Conservation (phyloP, 2,329 filamentous ascomycete species). For the Diplodia intermedia region DNA sequence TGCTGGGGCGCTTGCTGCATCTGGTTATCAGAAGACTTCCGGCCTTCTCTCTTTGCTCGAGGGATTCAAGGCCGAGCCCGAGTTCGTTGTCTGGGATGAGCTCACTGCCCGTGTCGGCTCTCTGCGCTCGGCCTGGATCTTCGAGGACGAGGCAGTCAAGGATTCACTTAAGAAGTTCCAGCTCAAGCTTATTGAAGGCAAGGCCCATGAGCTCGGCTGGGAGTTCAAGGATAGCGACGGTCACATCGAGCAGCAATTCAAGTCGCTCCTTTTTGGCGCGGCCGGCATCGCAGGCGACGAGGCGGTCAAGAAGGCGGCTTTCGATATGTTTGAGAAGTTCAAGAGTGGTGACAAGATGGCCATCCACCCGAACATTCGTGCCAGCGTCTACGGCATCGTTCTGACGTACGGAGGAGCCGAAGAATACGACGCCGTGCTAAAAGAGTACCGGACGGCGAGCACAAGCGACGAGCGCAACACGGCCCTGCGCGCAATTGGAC, state of each 20-base stretch:
- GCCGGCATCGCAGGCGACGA: constrained; percentile 84
- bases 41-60: constrained; percentile 85
- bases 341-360: constrained; percentile 78
- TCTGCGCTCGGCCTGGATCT: constrained; percentile 87
- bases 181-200: constrained; percentile 75
- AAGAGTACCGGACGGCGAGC: constrained; percentile 75
- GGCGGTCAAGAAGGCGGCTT: constrained; percentile 76
- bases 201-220: constrained; percentile 90
- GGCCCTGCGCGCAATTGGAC: constrained; percentile 81
- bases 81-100: constrained; percentile 96
- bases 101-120: constrained; percentile 78
- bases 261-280: constrained; percentile 84
- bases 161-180: constrained; percentile 85
- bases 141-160: constrained; percentile 76
- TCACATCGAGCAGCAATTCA: constrained; percentile 93
- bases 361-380: constrained; percentile 89
- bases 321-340: constrained; percentile 90
- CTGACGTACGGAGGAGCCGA: constrained; percentile 83
- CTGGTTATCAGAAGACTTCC: constrained; percentile 92
- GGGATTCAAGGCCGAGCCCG: constrained; percentile 78
- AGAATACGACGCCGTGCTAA: constrained; percentile 81
- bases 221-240: constrained; percentile 82
- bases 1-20: constrained; percentile 85
- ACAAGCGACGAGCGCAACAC: constrained; percentile 92
- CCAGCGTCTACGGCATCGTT: constrained; percentile 83